Evolutionary conservation across 176 grass and related monocot species (phyloP).

Genomic region (Carex myosuroides): DNA sequence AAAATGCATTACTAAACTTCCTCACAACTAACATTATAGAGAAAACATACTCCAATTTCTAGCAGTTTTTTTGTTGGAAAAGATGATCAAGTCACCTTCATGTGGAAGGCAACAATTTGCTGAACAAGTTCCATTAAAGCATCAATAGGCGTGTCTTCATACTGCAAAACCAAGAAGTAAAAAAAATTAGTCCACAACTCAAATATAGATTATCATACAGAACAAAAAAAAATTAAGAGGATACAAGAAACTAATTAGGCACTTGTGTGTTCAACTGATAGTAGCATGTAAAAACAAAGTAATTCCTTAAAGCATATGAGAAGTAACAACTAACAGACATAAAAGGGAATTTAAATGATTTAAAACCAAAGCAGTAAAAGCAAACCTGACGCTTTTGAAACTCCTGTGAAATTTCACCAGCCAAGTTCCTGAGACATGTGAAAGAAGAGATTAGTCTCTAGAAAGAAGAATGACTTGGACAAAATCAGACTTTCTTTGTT

Average conservation of each 20-base stretch:
- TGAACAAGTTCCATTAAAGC: conserved; percentile 93
- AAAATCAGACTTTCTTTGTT: background rate
- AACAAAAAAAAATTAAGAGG: background rate
- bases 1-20: background rate
- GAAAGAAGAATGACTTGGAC: background rate
- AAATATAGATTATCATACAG: conserved; percentile 8
- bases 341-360: background rate
- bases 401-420: conserved; percentile 89
- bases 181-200: background rate
- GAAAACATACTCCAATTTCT: background rate
- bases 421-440: conserved; percentile 59
- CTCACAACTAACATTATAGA: conserved; percentile 8
- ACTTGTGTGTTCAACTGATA: background rate
- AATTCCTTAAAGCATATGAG: background rate
- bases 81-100: conserved; percentile 52
- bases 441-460: conserved; percentile 9
- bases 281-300: background rate
- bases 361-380: background rate
- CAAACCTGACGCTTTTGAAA: conserved; percentile 93
- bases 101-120: conserved; percentile 98
- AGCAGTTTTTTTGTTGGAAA: conserved; percentile 3
- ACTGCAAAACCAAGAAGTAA: conserved; percentile 37
- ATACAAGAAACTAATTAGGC: conserved; percentile 13
- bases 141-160: conserved; percentile 82
- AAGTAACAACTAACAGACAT: conserved; percentile 10